Percentiles rank a stretch among this genome's conserved stretches.
Conservation (phyloP, 768 basidiomycete species). For the Boletus reticuloceps region DNA sequence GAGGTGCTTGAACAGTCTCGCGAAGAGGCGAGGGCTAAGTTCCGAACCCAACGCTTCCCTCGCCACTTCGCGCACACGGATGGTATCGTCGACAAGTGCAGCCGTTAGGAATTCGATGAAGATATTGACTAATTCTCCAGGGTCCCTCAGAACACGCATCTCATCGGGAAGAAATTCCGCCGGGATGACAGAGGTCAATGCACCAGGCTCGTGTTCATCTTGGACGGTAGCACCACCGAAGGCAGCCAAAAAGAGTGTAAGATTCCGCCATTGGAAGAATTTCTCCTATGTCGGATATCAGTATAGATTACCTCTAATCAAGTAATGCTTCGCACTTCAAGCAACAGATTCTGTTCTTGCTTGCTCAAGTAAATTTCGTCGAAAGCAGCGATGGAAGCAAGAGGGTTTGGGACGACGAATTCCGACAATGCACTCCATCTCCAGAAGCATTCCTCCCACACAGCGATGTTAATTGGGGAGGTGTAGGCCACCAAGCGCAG, state of each 20-base stretch:
- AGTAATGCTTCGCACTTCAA: constrained; percentile 32
- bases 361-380: constrained; percentile 34
- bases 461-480: constrained; percentile 65
- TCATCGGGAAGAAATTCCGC: constrained; percentile 63
- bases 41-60: constrained; percentile 81
- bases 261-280: constrained; percentile 81
- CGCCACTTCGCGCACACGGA: constrained; percentile 72
- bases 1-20: constrained; percentile 64
- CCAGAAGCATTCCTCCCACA: constrained; percentile 83
- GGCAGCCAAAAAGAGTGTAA: constrained; percentile 74
- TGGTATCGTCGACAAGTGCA: constrained; percentile 59
- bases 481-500: constrained; percentile 62
- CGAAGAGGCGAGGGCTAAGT: constrained; percentile 66
- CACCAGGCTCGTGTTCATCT: constrained; percentile 49
- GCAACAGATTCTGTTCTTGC: constrained; percentile 37
- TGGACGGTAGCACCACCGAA: constrained; percentile 64
- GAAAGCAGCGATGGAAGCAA: constrained; percentile 34
- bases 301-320: not conserved
- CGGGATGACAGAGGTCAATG: constrained; percentile 55
- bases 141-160: constrained; percentile 62
- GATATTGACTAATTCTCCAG: constrained; percentile 53
- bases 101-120: constrained; percentile 73
- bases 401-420: constrained; percentile 43
- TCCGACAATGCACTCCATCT: constrained; percentile 70
- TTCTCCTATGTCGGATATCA: constrained; percentile 50